phyloP scores from a whole-genome alignment of 1,284 basidiomycete species.

The Thelephora terrestris region DNA sequence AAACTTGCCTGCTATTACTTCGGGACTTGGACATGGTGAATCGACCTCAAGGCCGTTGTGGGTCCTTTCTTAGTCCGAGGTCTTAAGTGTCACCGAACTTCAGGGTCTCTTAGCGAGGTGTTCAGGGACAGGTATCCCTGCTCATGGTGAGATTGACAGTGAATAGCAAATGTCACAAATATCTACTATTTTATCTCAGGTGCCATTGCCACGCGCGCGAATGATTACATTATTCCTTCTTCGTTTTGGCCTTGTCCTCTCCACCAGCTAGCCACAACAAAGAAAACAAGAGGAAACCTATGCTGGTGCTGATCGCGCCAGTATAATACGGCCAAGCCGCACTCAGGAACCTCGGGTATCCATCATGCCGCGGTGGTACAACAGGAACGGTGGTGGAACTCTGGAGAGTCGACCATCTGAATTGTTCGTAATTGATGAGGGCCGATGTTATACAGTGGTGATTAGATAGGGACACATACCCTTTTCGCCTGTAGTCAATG shows the following conservation, averaged over 20 bases:
- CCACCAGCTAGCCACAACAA: slow-evolving; percentile 80
- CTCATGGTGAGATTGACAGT: not conserved
- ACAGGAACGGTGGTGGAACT: slow-evolving; percentile 76
- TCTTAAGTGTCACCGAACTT: too few relatives aligned
- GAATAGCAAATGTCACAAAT: not conserved
- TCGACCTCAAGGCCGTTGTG: too few relatives aligned
- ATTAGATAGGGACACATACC: slow-evolving; percentile 39
- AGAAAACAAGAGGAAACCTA: slow-evolving; percentile 78
- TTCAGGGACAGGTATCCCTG: not conserved
- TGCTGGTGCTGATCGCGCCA: slow-evolving; percentile 80
- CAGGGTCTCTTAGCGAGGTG: too few relatives aligned
- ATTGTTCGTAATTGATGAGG: not conserved
- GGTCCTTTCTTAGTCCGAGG: too few relatives aligned
- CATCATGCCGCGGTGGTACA: slow-evolving; percentile 90
- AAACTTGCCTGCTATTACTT: too few relatives aligned
- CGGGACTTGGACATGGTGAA: too few relatives aligned
- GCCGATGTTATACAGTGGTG: slow-evolving; percentile 1
- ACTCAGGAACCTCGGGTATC: slow-evolving; percentile 87
- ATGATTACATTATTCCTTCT: slow-evolving; percentile 33
- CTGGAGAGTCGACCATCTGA: slow-evolving; percentile 63
- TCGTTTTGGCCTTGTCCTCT: slow-evolving; percentile 39
- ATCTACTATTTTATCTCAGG: not conserved
- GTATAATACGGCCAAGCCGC: slow-evolving; percentile 94
- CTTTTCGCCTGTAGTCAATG: slow-evolving; percentile 80
- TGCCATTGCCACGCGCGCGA: not conserved